These are phyloP conservation scores for Entophlyctis luteolus DNA, from an alignment of 192 early-diverging fungal species.

Conservation along the genomic window DNA sequence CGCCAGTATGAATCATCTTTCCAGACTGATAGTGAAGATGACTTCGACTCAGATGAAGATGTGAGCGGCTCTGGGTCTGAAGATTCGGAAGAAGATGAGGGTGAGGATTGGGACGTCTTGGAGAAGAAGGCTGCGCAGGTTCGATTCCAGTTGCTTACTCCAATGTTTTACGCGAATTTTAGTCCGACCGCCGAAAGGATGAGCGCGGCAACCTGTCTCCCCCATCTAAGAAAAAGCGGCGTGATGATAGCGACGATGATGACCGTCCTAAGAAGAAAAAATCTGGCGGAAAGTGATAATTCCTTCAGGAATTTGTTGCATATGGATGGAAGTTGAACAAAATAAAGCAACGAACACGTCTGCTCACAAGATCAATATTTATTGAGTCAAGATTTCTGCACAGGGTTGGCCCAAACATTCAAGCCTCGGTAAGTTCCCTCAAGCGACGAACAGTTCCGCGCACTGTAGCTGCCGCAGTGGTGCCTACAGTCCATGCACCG, in stretches of 20 bases:
- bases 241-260: conserved; percentile 12
- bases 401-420: too few relatives aligned
- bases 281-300: neutral
- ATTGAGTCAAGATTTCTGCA: neutral
- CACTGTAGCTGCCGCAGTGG: conserved; percentile 84
- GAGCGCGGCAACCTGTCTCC: conserved; percentile 7
- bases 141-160: neutral
- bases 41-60: conserved; percentile 29
- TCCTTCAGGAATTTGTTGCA: neutral
- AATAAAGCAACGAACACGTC: too few relatives aligned
- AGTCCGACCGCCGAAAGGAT: conserved; percentile 19
- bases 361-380: too few relatives aligned
- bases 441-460: conserved; percentile 97
- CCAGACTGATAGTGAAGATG: conserved; percentile 24
- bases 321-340: too few relatives aligned
- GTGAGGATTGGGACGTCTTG: conserved; percentile 57
- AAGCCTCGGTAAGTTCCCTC: conserved; percentile 85
- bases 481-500: conserved; percentile 94
- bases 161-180: neutral
- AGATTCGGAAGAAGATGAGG: conserved; percentile 34
- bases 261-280: conserved; percentile 20
- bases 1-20: neutral
- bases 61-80: conserved; percentile 34
- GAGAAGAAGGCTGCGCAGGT: conserved; percentile 52
- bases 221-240: neutral